Evolutionary conservation across 2,329 filamentous ascomycete genomes (phyloP).

Genomic region (Fusarium pseudonygamai): DNA sequence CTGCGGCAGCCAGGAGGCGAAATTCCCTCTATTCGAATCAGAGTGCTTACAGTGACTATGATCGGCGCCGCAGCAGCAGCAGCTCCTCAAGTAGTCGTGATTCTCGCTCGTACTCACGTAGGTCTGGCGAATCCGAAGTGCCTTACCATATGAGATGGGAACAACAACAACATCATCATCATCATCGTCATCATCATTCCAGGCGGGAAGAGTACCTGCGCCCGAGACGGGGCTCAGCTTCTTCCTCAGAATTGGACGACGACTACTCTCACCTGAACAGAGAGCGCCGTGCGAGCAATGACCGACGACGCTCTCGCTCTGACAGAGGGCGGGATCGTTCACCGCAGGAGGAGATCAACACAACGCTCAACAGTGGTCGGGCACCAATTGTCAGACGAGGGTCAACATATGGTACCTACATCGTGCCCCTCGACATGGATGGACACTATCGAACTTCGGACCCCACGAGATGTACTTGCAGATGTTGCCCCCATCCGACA

Average conservation of each 20-base stretch:
- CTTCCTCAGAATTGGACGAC: not conserved
- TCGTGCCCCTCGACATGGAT: conserved; percentile 24
- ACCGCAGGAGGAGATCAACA: conserved; percentile 6
- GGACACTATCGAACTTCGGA: conserved; percentile 31
- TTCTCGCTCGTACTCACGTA: not conserved
- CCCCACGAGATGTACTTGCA: conserved; percentile 36
- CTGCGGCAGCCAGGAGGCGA: conserved; percentile 4
- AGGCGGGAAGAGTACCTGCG: not conserved
- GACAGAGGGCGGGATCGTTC: not conserved
- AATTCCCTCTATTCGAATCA: not conserved
- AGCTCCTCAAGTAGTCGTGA: not conserved
- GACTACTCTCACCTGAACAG: not conserved
- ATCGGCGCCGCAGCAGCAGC: not conserved
- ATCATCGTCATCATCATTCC: not conserved
- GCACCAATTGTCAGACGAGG: not conserved
- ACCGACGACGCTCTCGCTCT: not conserved
- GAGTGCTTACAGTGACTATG: not conserved
- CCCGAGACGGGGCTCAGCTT: not conserved
- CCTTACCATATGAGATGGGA: not conserved
- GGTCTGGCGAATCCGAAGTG: not conserved
- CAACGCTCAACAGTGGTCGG: not conserved
- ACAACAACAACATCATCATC: not conserved
- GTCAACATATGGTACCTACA: conserved; percentile 38
- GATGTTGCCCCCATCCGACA: conserved; percentile 39
- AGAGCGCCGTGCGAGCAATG: not conserved